These are phyloP conservation scores for Pichia sp. DNA, from an alignment of 1,139 yeast genomes.

Conservation along the genomic window DNA sequence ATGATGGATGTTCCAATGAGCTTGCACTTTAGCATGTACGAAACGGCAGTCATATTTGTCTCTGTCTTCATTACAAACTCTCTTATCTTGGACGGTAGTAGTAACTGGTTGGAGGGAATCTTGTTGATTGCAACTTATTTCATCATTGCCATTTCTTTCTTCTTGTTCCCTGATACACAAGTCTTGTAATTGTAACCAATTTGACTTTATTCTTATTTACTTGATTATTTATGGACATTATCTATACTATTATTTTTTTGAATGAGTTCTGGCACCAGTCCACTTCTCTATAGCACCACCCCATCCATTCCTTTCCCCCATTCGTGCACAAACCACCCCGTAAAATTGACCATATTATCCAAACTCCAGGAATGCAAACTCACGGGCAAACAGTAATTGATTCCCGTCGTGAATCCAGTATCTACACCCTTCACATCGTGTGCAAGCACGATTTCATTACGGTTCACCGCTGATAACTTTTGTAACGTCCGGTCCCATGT, in stretches of 20 bases:
- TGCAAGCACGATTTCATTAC: constrained; percentile 3
- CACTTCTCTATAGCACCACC: too few species aligned
- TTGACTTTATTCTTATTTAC: too few species aligned
- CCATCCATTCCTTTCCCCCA: too few species aligned
- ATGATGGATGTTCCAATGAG: constrained; percentile 85
- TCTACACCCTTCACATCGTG: not conserved
- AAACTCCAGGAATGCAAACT: constrained; percentile 12
- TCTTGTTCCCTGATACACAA: constrained; percentile 58
- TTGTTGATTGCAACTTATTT: constrained; percentile 83
- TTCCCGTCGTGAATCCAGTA: constrained; percentile 4
- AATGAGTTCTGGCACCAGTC: too few species aligned
- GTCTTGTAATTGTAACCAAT: constrained; percentile 13
- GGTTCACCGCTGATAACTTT: constrained; percentile 5
- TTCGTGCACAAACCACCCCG: constrained; percentile 18
- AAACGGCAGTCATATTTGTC: constrained; percentile 83
- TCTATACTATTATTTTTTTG: constrained; percentile 1
- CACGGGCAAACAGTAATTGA: constrained; percentile 17
- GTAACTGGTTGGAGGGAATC: constrained; percentile 95
- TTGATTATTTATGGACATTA: constrained; percentile 1
- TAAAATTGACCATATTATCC: constrained; percentile 18
- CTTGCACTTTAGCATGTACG: constrained; percentile 84
- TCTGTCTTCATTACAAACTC: constrained; percentile 85
- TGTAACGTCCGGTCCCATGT: constrained; percentile 7
- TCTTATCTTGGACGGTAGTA: constrained; percentile 86
- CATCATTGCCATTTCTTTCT: constrained; percentile 84